Evolutionary conservation across 495 filamentous ascomycete genomes (phyloP).

Genomic region (Penicillium robsamsonii): DNA sequence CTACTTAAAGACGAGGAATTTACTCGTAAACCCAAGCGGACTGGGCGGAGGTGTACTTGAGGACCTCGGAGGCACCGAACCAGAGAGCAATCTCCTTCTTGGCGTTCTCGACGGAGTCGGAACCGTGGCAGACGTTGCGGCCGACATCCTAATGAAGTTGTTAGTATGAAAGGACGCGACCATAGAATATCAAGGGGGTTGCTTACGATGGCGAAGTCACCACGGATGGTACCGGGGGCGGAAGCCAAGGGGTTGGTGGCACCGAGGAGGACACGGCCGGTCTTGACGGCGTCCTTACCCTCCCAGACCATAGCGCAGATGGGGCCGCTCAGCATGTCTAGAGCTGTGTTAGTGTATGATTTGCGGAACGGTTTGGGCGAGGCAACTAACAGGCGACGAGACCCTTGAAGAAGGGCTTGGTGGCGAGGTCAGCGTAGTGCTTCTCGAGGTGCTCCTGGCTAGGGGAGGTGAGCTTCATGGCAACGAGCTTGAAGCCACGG

Average conservation of each 20-base stretch:
- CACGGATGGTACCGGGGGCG: slow-evolving; percentile 93
- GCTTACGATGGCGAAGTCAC: slow-evolving; percentile 68
- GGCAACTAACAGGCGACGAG: slow-evolving; percentile 73
- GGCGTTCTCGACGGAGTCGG: slow-evolving; percentile 95
- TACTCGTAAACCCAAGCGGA: slow-evolving; percentile 94
- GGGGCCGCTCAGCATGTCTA: slow-evolving; percentile 96
- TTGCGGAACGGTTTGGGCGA: slow-evolving; percentile 1
- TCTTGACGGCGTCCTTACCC: slow-evolving; percentile 96
- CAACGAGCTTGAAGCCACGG: slow-evolving; percentile 95
- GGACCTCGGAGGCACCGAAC: slow-evolving; percentile 84
- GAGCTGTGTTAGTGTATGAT: slow-evolving; percentile 13
- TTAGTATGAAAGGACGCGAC: slow-evolving; percentile 1
- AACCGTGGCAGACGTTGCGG: slow-evolving; percentile 99
- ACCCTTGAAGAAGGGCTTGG: slow-evolving; percentile 95
- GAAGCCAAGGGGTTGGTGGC: slow-evolving; percentile 97
- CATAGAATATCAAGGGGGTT: not conserved
- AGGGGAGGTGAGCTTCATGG: slow-evolving; percentile 89
- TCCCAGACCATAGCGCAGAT: slow-evolving; percentile 99
- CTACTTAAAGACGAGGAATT: slow-evolving; percentile 32
- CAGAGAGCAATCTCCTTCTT: slow-evolving; percentile 99
- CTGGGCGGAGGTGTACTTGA: slow-evolving; percentile 74
- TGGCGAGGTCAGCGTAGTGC: slow-evolving; percentile 90
- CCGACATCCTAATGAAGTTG: slow-evolving; percentile 67
- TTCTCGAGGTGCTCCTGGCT: slow-evolving; percentile 91
- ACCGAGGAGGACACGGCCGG: slow-evolving; percentile 89